Base-by-base conservation (phyloP, 176 grass and related monocot genomes). In the Puya raimondii region DNA sequence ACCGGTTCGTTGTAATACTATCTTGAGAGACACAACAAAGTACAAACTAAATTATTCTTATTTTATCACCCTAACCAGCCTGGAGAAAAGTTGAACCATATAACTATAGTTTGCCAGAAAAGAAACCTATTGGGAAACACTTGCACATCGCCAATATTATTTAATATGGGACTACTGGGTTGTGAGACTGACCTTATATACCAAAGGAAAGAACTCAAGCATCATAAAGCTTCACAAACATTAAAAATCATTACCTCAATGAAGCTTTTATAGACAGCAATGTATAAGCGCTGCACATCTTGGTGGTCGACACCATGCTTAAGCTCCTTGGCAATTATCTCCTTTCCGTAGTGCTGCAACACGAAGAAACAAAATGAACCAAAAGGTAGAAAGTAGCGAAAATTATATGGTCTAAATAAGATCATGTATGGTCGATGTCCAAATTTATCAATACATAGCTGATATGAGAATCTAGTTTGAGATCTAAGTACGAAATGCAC, bases 321-420 rank as follows among this genome's bases (percentile, higher is more conserved):
- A 85, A 97, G 94, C 77, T 92, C 89, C 69, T 88, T 92, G 22
- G 94, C 89, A 83, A 97, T 97, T 80, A 97, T 97, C 75, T 97
- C 94, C 67, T 92, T 92, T 42, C 94, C 94, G 72, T 84, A 97
- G 65, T 97, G 94, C 94, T 97, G 82, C 51, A 73, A 64, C 12
- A 75, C 21, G 10, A 74, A 51, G 23, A 20, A 18, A 70, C 48
- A 27, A 69, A 51, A 65, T 61, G 21, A 61, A 61, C 9, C 13
- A 27, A 66, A 65, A 64, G 42, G 51, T 65, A 77, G 77, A 13
- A 77, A 65, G 4, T 61, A 49, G 51, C 12, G 42, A 69, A 47
- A 49, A 23, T 8, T 78, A 21, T 26, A 72, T 9, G 14, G 13
- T 9, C 47, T 49, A 17, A 13, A 75, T 33, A 67, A 79, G 33